phyloP scores from a whole-genome alignment of 208 protist species.

The Trypanosoma scelopori region DNA sequence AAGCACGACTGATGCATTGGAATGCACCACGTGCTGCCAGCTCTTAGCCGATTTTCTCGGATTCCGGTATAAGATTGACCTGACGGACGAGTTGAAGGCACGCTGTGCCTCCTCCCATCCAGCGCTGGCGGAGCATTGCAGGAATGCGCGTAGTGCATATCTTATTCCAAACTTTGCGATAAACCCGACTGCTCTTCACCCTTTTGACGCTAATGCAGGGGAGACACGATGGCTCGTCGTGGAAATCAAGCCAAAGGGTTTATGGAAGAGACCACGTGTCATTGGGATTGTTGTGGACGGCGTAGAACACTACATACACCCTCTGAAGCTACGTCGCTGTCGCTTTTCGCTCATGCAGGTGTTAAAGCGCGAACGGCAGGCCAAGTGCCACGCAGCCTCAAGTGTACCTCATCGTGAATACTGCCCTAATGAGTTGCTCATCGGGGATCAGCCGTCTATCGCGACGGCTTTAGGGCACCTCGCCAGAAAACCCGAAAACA shows the following conservation, averaged over 20 bases:
- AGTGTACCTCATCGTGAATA: conserved; percentile 22
- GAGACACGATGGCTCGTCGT: conserved; percentile 24
- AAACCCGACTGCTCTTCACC: neutral
- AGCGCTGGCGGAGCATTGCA: conserved; percentile 2
- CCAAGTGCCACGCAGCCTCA: neutral
- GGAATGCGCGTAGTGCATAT: conserved; percentile 1
- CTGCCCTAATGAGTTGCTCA: conserved; percentile 58
- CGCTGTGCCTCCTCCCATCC: conserved; percentile 7
- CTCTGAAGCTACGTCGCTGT: conserved; percentile 51
- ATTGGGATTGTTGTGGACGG: conserved; percentile 55
- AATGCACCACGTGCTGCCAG: conserved; percentile 11
- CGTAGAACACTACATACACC: conserved; percentile 39
- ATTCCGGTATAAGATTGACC: conserved; percentile 8
- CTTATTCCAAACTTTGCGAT: conserved; percentile 25
- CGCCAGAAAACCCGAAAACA: conserved; percentile 35
- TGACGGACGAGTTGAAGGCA: conserved; percentile 7
- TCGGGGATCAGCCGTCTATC: conserved; percentile 36
- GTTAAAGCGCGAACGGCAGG: conserved; percentile 29
- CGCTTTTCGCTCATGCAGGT: conserved; percentile 63
- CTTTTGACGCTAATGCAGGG: neutral
- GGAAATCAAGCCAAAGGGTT: conserved; percentile 78
- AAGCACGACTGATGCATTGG: neutral
- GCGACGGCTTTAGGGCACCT: conserved; percentile 38
- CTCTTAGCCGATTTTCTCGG: conserved; percentile 18
- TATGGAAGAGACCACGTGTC: conserved; percentile 54